phyloP scores from a whole-genome alignment of 2,329 filamentous ascomycete species.

The Stenocarpella maydis region DNA sequence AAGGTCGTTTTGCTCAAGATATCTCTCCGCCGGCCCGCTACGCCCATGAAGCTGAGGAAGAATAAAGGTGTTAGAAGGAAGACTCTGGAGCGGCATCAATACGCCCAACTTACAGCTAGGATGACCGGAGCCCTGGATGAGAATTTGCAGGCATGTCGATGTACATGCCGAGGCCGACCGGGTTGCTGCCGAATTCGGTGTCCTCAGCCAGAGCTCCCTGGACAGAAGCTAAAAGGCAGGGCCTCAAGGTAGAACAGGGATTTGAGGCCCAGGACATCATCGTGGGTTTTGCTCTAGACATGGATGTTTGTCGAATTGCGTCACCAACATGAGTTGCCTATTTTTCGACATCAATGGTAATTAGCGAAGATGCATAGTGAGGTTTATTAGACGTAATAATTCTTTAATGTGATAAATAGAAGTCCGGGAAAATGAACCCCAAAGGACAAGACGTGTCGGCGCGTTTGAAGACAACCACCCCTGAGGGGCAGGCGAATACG shows the following conservation, averaged over 20 bases:
- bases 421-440: neutral
- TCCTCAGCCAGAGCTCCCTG: conserved; percentile 1
- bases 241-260: neutral
- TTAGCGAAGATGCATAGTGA: neutral
- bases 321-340: no score
- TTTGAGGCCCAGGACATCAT: neutral
- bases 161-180: neutral
- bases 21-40: neutral
- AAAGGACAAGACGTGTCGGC: neutral
- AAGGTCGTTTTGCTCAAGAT: neutral
- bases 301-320: no score
- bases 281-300: neutral
- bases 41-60: neutral
- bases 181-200: neutral
- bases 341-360: neutral
- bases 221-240: neutral
- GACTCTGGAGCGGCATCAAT: neutral
- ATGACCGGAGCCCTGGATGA: neutral
- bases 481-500: neutral
- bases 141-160: neutral
- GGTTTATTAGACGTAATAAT: no score
- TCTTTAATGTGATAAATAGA: neutral
- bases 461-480: neutral
- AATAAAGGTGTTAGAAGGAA: neutral
- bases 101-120: neutral